Base-by-base conservation (phyloP, 2,329 filamentous ascomycete species). In the Chrysoporthe cubensis region DNA sequence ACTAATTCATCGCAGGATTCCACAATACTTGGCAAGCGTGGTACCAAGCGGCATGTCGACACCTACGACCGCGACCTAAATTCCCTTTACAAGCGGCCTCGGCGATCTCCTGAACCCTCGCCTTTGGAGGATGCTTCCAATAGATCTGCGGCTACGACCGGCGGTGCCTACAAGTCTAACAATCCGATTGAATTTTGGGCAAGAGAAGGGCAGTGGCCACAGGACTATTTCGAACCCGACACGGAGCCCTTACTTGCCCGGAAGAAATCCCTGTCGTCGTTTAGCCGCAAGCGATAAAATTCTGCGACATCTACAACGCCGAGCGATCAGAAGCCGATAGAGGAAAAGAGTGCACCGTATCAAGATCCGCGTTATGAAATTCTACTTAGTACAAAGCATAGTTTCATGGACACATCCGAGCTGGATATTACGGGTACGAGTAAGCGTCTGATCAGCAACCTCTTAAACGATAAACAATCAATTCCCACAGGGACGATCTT, bases 291-390 rank as follows among this genome's bases (percentile, higher is more conserved):
- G 62, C 71, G 67, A 50, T 69, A 70, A 50, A 68, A 57, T 54
- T 70, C 71, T 68, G 61, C 64, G 7, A 65, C 60, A 58, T 71
- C 70, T 34, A 65, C 60, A 62, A 80, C 76, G 40, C 74, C 78
- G 8, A 81, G 77, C 71, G 78, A 81, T 72, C 73, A 80, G 72
- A 79, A 73, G 74, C 75, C 73, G 65, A 76, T 76, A 57, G 78
- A 79, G 65, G 75, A 74, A 71, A 81, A 80, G 73, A 80, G 74
- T 71, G 71, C 76, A 2, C 75, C 68, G n/a, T 81, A 82, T 64
- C 61, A 71, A 69, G 72, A 79, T 71, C 67, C 72, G 58, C 75
- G 74, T 26, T 84, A 83, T 70, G 62, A 72, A 69, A 74, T 64
- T 13, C 58, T 80, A 1, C 81, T 83, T 65, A 72, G 69, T 34